phyloP scores from a whole-genome alignment of 441 rosid genomes.

The Populus hybrid region DNA sequence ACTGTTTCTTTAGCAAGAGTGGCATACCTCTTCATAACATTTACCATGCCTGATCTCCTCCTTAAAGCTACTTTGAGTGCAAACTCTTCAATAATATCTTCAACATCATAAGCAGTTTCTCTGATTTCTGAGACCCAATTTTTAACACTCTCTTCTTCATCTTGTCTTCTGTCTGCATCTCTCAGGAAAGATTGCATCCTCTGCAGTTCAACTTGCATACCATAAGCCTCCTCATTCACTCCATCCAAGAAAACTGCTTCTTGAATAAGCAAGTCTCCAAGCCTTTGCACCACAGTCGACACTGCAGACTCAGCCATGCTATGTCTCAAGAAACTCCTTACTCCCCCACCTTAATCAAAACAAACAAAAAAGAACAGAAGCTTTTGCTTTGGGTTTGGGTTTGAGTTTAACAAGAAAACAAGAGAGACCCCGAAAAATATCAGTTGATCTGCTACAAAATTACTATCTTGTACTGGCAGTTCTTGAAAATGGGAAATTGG shows the following conservation, averaged over 20 bases:
- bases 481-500: background rate
- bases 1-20: slow-evolving; percentile 16
- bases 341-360: background rate
- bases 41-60: slow-evolving; percentile 19
- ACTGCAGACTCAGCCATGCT: slow-evolving; percentile 49
- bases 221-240: slow-evolving; percentile 25
- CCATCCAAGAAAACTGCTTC: slow-evolving; percentile 28
- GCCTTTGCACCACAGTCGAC: slow-evolving; percentile 8
- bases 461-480: background rate
- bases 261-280: slow-evolving; percentile 29
- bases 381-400: background rate
- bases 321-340: background rate
- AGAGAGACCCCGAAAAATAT: background rate
- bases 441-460: background rate
- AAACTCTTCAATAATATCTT: slow-evolving; percentile 43
- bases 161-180: slow-evolving; percentile 35
- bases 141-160: slow-evolving; percentile 32
- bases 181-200: slow-evolving; percentile 36
- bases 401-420: background rate
- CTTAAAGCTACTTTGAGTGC: slow-evolving; percentile 20
- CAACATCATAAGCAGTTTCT: slow-evolving; percentile 42
- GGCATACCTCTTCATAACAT: slow-evolving; percentile 12
- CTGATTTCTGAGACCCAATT: slow-evolving; percentile 50
- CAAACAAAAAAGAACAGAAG: background rate
- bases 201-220: slow-evolving; percentile 27